Percentiles rank a stretch among this genome's conserved stretches.
Conservation (phyloP, 2,329 filamentous ascomycete genomes). For the Arachnopeziza araneosa region DNA sequence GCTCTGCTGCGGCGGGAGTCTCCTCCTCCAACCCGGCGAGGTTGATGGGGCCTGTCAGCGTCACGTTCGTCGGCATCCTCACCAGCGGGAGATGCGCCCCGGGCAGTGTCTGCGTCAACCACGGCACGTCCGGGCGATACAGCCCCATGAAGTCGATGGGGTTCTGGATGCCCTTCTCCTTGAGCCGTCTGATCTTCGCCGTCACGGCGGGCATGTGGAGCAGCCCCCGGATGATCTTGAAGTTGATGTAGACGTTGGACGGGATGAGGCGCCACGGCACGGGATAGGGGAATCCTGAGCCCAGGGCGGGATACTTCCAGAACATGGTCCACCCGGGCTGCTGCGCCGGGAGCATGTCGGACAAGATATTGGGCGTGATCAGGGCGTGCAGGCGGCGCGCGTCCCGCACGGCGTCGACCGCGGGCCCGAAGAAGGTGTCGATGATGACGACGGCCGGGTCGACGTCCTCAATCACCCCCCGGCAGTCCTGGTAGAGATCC, state of each 20-base stretch:
- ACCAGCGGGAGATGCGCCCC: conserved; percentile 31
- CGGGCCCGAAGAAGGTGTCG: conserved; percentile 38
- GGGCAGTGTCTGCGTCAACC: conserved; percentile 15
- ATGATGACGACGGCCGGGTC: conserved; percentile 36
- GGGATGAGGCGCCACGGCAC: conserved; percentile 38
- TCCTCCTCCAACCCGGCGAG: not conserved
- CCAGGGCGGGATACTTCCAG: conserved; percentile 35
- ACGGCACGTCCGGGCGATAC: conserved; percentile 11
- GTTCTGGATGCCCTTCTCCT: conserved; percentile 16
- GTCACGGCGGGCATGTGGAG: conserved; percentile 10
- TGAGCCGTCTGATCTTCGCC: conserved; percentile 20
- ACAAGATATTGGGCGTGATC: conserved; percentile 35
- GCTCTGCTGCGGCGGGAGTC: not conserved
- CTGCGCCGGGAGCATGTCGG: conserved; percentile 33
- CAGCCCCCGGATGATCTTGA: conserved; percentile 21
- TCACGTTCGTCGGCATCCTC: conserved; percentile 33
- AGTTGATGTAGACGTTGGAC: conserved; percentile 35
- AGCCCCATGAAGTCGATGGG: conserved; percentile 1
- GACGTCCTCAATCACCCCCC: conserved; percentile 33
- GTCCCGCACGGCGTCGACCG: conserved; percentile 36
- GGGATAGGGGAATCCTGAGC: conserved; percentile 39
- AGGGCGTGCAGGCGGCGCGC: conserved; percentile 31
- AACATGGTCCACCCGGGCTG: conserved; percentile 34
- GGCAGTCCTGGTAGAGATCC: conserved; percentile 33
- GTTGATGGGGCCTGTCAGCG: conserved; percentile 40